Evolutionary conservation across 441 rosid species (phyloP).

Genomic region (Populus tomentosa): DNA sequence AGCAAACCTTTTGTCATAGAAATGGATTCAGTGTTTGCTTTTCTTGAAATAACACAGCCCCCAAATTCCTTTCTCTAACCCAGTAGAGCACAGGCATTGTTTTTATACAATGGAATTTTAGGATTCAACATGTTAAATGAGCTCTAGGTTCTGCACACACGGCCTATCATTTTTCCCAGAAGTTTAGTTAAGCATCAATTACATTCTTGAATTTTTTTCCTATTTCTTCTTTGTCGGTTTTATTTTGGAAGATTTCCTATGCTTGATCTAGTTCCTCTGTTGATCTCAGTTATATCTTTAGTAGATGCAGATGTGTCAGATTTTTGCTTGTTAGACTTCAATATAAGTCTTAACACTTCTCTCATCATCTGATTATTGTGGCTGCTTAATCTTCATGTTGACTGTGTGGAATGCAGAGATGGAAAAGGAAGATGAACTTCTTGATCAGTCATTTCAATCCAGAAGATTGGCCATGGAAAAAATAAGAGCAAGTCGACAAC

Average conservation of each 20-base stretch:
- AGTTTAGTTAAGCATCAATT: neutral
- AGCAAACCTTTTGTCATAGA: neutral
- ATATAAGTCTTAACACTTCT: neutral
- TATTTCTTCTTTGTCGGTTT: neutral
- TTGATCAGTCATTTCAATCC: constrained; percentile 61
- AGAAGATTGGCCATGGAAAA: constrained; percentile 63
- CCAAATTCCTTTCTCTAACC: no score
- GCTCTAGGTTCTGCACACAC: no score
- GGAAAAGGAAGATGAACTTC: constrained; percentile 83
- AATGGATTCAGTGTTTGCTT: neutral
- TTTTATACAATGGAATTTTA: no score
- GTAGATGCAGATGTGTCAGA: neutral
- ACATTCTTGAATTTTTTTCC: neutral
- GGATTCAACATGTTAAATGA: no score
- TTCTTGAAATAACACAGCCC: no score
- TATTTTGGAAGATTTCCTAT: neutral
- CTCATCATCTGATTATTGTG: neutral
- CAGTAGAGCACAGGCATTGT: no score
- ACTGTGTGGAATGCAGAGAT: constrained; percentile 50
- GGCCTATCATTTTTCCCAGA: neutral
- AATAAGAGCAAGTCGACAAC: constrained; percentile 62
- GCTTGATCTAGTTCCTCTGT: neutral
- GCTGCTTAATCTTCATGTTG: neutral
- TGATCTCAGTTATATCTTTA: neutral
- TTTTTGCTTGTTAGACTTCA: neutral